phyloP scores from a whole-genome alignment of 202 grass and related monocot genomes.

The Zoysia matrella region DNA sequence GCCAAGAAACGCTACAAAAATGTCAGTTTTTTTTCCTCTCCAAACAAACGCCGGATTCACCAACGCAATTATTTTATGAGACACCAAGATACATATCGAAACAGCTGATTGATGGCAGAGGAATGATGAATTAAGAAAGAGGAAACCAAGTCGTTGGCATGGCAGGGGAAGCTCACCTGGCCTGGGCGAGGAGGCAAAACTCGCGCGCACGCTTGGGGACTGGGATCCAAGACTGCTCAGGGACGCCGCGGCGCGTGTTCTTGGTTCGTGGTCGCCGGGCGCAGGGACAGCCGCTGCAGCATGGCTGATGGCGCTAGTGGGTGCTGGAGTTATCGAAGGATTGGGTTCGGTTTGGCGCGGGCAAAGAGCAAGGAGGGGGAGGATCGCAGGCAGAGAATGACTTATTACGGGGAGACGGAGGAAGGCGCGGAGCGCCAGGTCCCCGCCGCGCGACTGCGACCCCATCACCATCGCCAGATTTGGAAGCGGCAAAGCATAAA shows the following conservation, averaged over 20 bases:
- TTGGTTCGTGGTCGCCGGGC: conserved; percentile 40
- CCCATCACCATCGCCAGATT: conserved; percentile 59
- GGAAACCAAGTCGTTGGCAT: not conserved
- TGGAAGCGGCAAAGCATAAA: conserved; percentile 25
- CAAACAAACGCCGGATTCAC: conserved; percentile 24
- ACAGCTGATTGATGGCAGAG: conserved; percentile 31
- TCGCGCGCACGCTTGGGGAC: conserved; percentile 36
- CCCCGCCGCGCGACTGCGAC: conserved; percentile 12
- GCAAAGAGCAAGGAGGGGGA: conserved; percentile 19
- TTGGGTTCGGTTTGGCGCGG: conserved; percentile 42
- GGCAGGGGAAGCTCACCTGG: conserved; percentile 55
- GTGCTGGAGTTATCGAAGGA: conserved; percentile 21
- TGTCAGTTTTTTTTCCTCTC: not conserved
- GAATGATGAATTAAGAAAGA: conserved; percentile 17
- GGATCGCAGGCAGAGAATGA: conserved; percentile 41
- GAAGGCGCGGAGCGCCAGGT: conserved; percentile 11
- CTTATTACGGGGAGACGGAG: conserved; percentile 51
- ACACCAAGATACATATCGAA: conserved; percentile 26
- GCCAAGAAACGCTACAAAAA: conserved; percentile 36
- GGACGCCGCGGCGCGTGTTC: conserved; percentile 40
- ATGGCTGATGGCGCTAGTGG: conserved; percentile 34
- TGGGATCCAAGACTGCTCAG: conserved; percentile 36
- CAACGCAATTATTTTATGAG: conserved; percentile 6
- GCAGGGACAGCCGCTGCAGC: conserved; percentile 43
- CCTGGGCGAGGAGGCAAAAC: conserved; percentile 22